Percentiles rank a stretch among this genome's conserved stretches.
Conservation (phyloP, 495 filamentous ascomycete species). For the Penicillium herquei region DNA sequence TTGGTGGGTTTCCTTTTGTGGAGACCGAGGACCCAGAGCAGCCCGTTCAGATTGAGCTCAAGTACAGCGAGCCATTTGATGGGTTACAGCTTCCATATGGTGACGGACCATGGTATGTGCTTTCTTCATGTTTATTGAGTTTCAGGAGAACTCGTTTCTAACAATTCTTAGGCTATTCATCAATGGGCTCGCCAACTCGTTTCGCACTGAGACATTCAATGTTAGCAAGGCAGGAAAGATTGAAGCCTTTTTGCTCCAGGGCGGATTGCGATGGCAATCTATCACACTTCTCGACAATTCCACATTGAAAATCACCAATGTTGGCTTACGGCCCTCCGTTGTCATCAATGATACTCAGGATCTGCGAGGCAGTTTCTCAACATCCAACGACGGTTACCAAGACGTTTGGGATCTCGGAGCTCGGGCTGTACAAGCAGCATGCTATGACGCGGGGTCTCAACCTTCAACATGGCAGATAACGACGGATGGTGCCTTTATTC, state of each 20-base stretch:
- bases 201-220: conserved; percentile 26
- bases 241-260: conserved; percentile 21
- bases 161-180: conserved; percentile 2
- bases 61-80: conserved; percentile 15
- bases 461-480: conserved; percentile 22
- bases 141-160: no score
- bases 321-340: conserved; percentile 12
- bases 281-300: conserved; percentile 7
- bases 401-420: conserved; percentile 23
- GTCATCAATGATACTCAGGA: background rate
- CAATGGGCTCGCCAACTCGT: conserved; percentile 22
- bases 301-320: conserved; percentile 8
- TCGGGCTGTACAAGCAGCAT: conserved; percentile 18
- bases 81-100: conserved; percentile 13
- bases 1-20: conserved; percentile 4
- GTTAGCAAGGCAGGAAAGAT: conserved; percentile 15
- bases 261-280: conserved; percentile 22
- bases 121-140: background rate
- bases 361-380: conserved; percentile 13
- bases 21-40: background rate
- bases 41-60: conserved; percentile 18
- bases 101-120: conserved; percentile 19
- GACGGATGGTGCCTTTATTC: conserved; percentile 12
- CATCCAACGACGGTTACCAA: conserved; percentile 20
- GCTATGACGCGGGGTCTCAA: conserved; percentile 11